Evolutionary conservation across 1,139 yeast species (phyloP), one percentile per base, ranked within the genome.

Genomic region (Kluyveromyces marxianus): DNA sequence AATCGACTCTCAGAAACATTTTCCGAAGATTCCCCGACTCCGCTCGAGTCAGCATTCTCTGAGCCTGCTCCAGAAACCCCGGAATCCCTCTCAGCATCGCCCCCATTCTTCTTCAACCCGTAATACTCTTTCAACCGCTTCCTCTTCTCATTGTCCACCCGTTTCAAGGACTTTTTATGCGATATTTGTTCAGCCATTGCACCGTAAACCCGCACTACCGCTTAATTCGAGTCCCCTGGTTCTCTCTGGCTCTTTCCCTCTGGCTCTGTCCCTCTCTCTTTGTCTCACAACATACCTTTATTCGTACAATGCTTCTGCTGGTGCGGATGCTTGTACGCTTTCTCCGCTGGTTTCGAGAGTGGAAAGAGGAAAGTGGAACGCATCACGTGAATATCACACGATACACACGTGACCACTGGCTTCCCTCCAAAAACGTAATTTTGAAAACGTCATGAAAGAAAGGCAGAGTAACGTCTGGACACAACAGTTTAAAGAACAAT

Each of bases 61-160:
- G 8, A 8, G 8, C 8, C 8, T 7, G 31, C 31, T 39, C 2
- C 38, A 30, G 43, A 41, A 24, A 7, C 35, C 38, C 37, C 27
- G 4, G 39, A 42, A 24, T 44, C 35, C n/a, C 26, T 33, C 21
- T 42, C 31, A 2, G 36, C 38, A 24, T 35, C 25, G 7, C 14
- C 3, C 6, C n/a, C 4, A 28, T 21, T 55, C 38, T 62, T 62
- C 39, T 69, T 66, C 21, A 72, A 53, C 42, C 67, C 68, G 56
- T 73, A 72, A 54, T 69, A 72, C 46, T 72, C 75, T 51, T 69
- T 69, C 46, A 74, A 54, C 6, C 74, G 74, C 43, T 59, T 62
- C 41, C 77, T 60, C 49, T 74, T 66, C 41, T 67, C 66, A 39
- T 56, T 64, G 41, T 59, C 64, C 24, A 58, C 39, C 28, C 57